phyloP scores from a whole-genome alignment of 108 stramenopile species.

The Mayamaea pseudoterrestris region DNA sequence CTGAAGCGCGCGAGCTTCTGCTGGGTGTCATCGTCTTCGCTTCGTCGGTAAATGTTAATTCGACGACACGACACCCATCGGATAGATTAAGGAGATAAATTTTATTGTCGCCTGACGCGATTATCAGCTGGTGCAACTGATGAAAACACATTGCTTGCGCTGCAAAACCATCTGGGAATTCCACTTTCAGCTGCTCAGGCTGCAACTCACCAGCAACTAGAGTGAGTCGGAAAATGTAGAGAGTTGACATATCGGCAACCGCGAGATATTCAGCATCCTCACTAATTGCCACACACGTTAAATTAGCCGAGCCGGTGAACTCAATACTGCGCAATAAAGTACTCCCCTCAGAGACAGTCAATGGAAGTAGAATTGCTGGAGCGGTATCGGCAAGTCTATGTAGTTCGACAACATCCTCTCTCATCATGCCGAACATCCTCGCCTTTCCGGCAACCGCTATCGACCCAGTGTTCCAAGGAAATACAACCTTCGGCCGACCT shows the following conservation, averaged over 20 bases:
- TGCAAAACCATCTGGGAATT: too few relatives aligned
- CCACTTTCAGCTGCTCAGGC: too few relatives aligned
- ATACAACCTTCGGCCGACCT: constrained; percentile 50
- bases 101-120: too few relatives aligned
- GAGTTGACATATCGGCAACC: constrained; percentile 26
- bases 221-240: constrained; percentile 32
- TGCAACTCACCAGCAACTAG: constrained; percentile 28
- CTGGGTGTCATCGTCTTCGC: constrained; percentile 4
- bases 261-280: constrained; percentile 43
- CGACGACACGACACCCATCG: too few relatives aligned
- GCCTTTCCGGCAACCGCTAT: constrained; percentile 35
- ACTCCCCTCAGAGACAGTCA: constrained; percentile 40
- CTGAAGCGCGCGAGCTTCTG: background rate
- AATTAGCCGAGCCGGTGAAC: constrained; percentile 39
- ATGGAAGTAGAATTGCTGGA: constrained; percentile 8
- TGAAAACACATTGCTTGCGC: too few relatives aligned
- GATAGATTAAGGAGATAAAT: too few relatives aligned
- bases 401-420: constrained; percentile 43
- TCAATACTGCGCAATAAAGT: constrained; percentile 42
- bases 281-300: constrained; percentile 35
- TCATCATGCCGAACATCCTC: constrained; percentile 42
- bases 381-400: constrained; percentile 25
- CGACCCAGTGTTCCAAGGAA: constrained; percentile 58
- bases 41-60: constrained; percentile 32
- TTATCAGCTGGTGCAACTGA: too few relatives aligned